phyloP scores from a whole-genome alignment of 225 moss, liverwort and hornwort species.

The Polytrichum formosum region DNA sequence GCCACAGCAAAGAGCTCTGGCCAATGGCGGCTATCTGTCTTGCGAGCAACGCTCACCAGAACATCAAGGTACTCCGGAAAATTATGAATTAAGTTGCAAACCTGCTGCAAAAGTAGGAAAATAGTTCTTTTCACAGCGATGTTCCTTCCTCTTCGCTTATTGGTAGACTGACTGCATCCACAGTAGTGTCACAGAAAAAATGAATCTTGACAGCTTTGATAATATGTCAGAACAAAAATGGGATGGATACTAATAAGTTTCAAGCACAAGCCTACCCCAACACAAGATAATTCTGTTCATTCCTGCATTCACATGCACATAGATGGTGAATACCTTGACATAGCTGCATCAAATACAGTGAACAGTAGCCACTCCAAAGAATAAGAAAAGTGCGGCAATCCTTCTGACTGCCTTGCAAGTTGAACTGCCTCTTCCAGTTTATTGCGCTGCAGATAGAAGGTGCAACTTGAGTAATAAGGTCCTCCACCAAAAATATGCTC shows the following conservation, averaged over 20 bases:
- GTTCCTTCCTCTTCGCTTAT: conserved; percentile 75
- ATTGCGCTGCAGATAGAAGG: conserved; percentile 57
- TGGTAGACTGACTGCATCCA: conserved; percentile 77
- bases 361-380: conserved; percentile 98
- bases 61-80: conserved; percentile 94
- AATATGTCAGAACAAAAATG: too few relatives aligned
- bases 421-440: conserved; percentile 85
- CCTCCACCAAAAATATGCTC: too few relatives aligned
- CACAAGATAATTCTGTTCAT: too few relatives aligned
- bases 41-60: conserved; percentile 94
- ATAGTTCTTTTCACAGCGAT: conserved; percentile 63
- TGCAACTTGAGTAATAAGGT: too few relatives aligned
- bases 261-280: too few relatives aligned
- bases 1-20: conserved; percentile 92
- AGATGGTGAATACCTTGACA: conserved; percentile 60
- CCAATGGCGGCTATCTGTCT: conserved; percentile 98
- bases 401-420: conserved; percentile 85
- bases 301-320: too few relatives aligned
- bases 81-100: conserved; percentile 83
- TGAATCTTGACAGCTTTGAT: neutral
- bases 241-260: too few relatives aligned
- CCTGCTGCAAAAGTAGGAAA: conserved; percentile 79
- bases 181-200: neutral
- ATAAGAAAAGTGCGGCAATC: conserved; percentile 89
- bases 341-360: conserved; percentile 93